Conservation (phyloP, 495 filamentous ascomycete species). For the Xylaria grammica region DNA sequence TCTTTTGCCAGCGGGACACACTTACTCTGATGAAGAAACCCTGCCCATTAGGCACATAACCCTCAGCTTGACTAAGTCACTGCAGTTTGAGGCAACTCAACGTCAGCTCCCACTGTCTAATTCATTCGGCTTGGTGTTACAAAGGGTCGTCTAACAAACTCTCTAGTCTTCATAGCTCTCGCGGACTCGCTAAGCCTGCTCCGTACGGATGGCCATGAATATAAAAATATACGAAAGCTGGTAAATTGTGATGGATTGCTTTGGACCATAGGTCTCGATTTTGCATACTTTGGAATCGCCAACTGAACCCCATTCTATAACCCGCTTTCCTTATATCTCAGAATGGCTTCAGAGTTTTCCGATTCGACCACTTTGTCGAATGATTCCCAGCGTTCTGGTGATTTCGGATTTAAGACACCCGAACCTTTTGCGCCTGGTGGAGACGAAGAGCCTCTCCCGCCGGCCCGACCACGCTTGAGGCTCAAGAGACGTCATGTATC, state of each 20-base stretch:
- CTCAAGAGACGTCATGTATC: conserved; percentile 51
- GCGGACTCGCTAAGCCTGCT: neutral
- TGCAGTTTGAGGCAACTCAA: neutral
- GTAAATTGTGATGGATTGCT: conserved; percentile 25
- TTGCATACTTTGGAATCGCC: conserved; percentile 14
- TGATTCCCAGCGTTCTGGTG: conserved; percentile 43
- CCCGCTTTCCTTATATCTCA: conserved; percentile 6
- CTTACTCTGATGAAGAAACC: neutral
- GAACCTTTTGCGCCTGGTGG: conserved; percentile 43
- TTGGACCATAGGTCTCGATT: conserved; percentile 23
- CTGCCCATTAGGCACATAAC: neutral
- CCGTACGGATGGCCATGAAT: conserved; percentile 20
- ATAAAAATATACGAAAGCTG: conserved; percentile 1
- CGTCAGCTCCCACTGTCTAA: conserved; percentile 3
- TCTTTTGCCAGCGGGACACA: neutral
- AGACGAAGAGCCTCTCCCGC: conserved; percentile 44
- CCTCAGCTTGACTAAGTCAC: conserved; percentile 6
- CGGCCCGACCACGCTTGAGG: conserved; percentile 50
- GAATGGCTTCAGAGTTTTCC: conserved; percentile 49
- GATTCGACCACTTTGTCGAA: conserved; percentile 47
- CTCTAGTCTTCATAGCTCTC: conserved; percentile 10
- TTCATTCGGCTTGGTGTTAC: neutral
- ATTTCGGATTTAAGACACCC: conserved; percentile 48
- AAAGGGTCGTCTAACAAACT: conserved; percentile 7
- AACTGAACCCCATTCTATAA: neutral